Evolutionary conservation across 805 yeast genomes (phyloP).

Genomic region (Lachancea nothofagi): DNA sequence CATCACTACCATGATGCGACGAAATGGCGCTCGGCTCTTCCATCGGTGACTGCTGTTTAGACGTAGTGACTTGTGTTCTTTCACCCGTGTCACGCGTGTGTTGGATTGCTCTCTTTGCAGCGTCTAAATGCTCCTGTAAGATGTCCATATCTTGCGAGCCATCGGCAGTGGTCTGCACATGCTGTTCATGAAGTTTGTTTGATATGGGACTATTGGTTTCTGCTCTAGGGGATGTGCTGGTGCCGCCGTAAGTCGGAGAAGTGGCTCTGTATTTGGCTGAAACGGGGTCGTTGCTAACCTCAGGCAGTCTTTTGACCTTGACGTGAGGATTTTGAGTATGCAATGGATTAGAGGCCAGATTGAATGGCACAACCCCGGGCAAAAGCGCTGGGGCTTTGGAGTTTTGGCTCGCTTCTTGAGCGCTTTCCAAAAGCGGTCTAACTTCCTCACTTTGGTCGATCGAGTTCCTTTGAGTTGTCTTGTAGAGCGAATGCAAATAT

Average conservation of each 20-base stretch:
- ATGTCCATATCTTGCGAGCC: background rate
- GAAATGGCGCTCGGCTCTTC: background rate
- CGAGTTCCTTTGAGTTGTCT: slow-evolving; percentile 31
- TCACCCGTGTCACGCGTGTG: slow-evolving; percentile 9
- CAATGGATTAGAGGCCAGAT: slow-evolving; percentile 66
- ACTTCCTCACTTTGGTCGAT: slow-evolving; percentile 7
- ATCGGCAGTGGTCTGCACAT: too few relatives aligned
- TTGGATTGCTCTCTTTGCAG: slow-evolving; percentile 5
- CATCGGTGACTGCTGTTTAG: slow-evolving; percentile 4
- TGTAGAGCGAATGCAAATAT: slow-evolving; percentile 59
- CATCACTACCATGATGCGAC: background rate
- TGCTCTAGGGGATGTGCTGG: slow-evolving; percentile 1
- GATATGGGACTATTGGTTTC: background rate
- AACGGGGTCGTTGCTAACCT: slow-evolving; percentile 1
- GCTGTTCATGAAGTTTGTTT: background rate
- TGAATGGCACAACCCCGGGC: slow-evolving; percentile 33
- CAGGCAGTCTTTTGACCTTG: slow-evolving; percentile 53
- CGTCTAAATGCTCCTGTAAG: slow-evolving; percentile 4
- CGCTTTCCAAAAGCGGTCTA: slow-evolving; percentile 6
- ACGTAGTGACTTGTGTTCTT: slow-evolving; percentile 6
- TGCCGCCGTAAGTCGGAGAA: slow-evolving; percentile 8
- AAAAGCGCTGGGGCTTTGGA: slow-evolving; percentile 2
- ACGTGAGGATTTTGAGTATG: slow-evolving; percentile 61
- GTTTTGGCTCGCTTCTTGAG: background rate
- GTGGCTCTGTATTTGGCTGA: background rate